Conservation (phyloP, 2,329 filamentous ascomycete genomes). For the Colletotrichum magnum region DNA sequence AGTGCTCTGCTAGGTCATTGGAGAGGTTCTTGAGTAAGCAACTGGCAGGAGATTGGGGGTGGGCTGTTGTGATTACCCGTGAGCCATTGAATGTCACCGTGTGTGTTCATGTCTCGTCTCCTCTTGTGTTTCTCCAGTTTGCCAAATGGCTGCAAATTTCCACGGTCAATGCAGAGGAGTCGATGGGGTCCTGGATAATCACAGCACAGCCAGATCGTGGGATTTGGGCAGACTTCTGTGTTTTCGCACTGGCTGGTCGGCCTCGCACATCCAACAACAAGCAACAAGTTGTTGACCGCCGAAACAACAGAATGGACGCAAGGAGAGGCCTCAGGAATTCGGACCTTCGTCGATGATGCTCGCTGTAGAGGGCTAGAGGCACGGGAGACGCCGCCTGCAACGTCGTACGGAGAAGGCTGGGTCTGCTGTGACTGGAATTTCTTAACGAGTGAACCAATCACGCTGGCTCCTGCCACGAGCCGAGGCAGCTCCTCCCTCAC, state of each 20-base stretch:
- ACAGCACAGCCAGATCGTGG: not conserved
- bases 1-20: conserved; percentile 5
- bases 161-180: conserved; percentile 33
- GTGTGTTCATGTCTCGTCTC: no score
- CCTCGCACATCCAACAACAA: not conserved
- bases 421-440: conserved; percentile 12
- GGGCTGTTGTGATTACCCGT: conserved; percentile 20
- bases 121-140: conserved; percentile 1
- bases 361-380: not conserved
- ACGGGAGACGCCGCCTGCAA: conserved; percentile 31
- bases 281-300: not conserved
- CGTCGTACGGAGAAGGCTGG: conserved; percentile 31
- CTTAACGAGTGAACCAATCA: conserved; percentile 21
- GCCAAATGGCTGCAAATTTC: conserved; percentile 29
- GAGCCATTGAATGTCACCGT: not conserved
- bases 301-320: not conserved
- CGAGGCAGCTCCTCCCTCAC: conserved; percentile 10
- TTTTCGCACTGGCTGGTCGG: not conserved
- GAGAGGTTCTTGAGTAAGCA: conserved; percentile 7
- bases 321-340: not conserved
- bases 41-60: conserved; percentile 28
- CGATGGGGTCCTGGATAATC: not conserved
- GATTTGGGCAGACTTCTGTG: not conserved
- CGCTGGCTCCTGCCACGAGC: not conserved
- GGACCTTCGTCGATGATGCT: not conserved